These are phyloP conservation scores for Nigrograna mackinnonii DNA, from an alignment of 2,329 filamentous ascomycete species.

Conservation along the genomic window DNA sequence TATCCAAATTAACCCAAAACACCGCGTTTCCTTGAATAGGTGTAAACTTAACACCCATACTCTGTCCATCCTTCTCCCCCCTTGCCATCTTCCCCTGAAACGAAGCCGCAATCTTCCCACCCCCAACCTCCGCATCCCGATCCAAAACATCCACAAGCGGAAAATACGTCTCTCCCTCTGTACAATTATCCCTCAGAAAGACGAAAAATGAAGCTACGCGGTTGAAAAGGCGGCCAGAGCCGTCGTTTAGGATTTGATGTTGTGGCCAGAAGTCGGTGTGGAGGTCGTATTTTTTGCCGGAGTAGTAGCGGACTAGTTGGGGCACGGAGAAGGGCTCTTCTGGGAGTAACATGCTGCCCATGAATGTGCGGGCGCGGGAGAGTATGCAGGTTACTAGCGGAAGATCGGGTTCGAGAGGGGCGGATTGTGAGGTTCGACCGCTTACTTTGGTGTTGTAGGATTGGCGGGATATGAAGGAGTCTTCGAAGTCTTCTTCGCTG, in stretches of 20 bases:
- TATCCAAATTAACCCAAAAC: constrained; percentile 62
- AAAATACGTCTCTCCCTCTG: constrained; percentile 26
- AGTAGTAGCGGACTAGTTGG: constrained; percentile 27
- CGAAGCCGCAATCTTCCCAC: constrained; percentile 1
- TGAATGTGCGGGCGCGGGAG: constrained; percentile 23
- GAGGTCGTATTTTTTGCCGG: constrained; percentile 24
- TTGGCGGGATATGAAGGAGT: constrained; percentile 23
- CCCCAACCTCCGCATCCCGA: constrained; percentile 6
- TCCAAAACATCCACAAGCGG: constrained; percentile 17
- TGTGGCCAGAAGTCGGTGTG: constrained; percentile 29
- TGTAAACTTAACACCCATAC: constrained; percentile 57
- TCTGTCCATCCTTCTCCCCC: constrained; percentile 21
- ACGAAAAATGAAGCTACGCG: constrained; percentile 28
- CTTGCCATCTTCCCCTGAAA: constrained; percentile 15
- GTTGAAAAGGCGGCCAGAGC: constrained; percentile 17
- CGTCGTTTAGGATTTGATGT: constrained; percentile 22
- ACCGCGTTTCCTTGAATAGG: constrained; percentile 60
- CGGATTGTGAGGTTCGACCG: constrained; percentile 27
- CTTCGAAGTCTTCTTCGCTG: constrained; percentile 20
- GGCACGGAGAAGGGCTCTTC: constrained; percentile 23
- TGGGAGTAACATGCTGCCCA: constrained; percentile 23
- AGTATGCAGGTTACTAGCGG: constrained; percentile 27
- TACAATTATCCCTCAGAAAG: constrained; percentile 25
- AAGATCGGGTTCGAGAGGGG: constrained; percentile 17
- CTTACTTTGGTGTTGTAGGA: constrained; percentile 16